Conservation (phyloP, 345 rosid genomes). For the Lepidium africanum region DNA sequence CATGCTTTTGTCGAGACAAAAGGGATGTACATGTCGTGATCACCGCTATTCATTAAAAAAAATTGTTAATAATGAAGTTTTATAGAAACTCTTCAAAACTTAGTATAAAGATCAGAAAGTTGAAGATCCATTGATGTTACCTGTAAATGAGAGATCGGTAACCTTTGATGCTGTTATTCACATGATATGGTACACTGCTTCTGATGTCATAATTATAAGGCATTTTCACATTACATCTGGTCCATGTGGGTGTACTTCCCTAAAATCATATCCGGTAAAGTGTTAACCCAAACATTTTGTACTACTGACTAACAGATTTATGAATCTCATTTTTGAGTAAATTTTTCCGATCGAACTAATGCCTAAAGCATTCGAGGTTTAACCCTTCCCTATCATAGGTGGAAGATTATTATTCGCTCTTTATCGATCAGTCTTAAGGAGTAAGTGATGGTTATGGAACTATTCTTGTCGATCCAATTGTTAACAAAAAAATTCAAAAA, state of each 20-base stretch:
- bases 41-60: conserved; percentile 32
- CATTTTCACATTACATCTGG: background rate
- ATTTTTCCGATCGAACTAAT: too few relatives aligned
- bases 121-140: background rate
- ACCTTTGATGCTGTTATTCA: background rate
- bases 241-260: conserved; percentile 5
- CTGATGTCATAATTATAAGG: background rate
- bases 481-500: too few relatives aligned
- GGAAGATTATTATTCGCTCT: too few relatives aligned
- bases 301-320: too few relatives aligned
- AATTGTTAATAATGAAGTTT: background rate
- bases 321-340: too few relatives aligned
- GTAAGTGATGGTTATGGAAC: too few relatives aligned
- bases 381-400: too few relatives aligned
- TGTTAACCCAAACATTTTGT: too few relatives aligned
- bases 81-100: too few relatives aligned
- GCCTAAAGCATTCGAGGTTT: too few relatives aligned
- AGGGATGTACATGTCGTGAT: conserved; percentile 44
- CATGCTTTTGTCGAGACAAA: conserved; percentile 45
- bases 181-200: conserved; percentile 10
- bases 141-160: conserved; percentile 14
- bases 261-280: background rate
- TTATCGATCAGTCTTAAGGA: too few relatives aligned
- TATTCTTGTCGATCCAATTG: too few relatives aligned
- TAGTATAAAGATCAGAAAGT: background rate